These are phyloP conservation scores for Saprolegnia parasitica DNA, from an alignment of 352 stramenopile genomes.

Conservation along the genomic window DNA sequence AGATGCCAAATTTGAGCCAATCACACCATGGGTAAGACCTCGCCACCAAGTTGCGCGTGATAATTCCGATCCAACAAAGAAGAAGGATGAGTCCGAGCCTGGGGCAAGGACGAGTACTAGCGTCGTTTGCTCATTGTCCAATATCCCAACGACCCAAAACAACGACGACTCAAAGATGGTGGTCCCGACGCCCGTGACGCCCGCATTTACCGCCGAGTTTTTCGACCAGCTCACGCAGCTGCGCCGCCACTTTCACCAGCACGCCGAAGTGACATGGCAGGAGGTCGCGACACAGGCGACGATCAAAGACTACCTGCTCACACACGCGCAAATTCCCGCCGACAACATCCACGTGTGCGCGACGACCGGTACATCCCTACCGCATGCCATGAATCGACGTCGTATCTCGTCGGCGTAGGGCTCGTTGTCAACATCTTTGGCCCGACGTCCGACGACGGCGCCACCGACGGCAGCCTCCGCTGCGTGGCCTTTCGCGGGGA, in stretches of 20 bases:
- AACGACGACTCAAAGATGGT: conserved; percentile 13
- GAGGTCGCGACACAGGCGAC: conserved; percentile 84
- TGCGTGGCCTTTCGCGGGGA: conserved; percentile 90
- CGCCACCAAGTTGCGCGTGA: neutral
- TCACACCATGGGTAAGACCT: neutral
- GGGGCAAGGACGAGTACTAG: too few species aligned
- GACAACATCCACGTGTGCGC: conserved; percentile 74
- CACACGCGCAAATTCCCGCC: conserved; percentile 54
- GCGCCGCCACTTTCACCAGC: conserved; percentile 81
- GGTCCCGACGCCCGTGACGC: neutral
- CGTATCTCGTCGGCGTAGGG: conserved; percentile 33
- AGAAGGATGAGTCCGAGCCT: too few species aligned
- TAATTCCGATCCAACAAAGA: neutral
- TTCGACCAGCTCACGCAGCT: conserved; percentile 35
- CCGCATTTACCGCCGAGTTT: neutral
- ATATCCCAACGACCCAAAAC: neutral
- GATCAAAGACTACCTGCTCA: conserved; percentile 76
- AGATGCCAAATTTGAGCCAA: neutral
- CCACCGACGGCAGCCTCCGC: conserved; percentile 45
- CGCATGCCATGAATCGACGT: neutral
- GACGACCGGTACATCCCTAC: conserved; percentile 42
- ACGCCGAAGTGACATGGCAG: conserved; percentile 89
- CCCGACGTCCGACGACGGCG: conserved; percentile 39
- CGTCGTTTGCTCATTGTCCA: neutral
- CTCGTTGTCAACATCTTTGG: conserved; percentile 81